Percentiles rank a stretch among this genome's conserved stretches.
These are phyloP conservation scores for Nowakowskiella sp. DNA, from an alignment of 192 early-diverging fungal genomes.

Conservation along the genomic window DNA sequence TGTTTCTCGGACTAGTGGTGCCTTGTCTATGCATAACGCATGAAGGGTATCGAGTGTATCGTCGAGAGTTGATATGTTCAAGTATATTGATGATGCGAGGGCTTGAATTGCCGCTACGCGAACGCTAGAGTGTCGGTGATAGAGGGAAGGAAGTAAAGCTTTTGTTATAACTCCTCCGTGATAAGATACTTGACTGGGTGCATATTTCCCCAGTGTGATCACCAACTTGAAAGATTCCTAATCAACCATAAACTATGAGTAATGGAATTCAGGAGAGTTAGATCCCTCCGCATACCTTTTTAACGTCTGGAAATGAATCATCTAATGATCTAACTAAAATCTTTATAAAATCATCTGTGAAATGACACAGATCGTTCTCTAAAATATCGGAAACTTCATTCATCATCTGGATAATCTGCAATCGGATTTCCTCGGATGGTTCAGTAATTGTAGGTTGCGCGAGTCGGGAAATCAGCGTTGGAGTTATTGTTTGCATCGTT, in stretches of 20 bases:
- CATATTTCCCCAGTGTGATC: conserved; percentile 15
- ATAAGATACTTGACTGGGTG: conserved; percentile 10
- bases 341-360: conserved; percentile 37
- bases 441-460: conserved; percentile 36
- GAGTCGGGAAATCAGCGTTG: conserved; percentile 32
- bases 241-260: neutral
- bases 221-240: conserved; percentile 44
- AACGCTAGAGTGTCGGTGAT: conserved; percentile 45
- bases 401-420: conserved; percentile 29
- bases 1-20: conserved; percentile 35
- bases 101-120: conserved; percentile 26
- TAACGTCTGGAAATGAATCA: conserved; percentile 48
- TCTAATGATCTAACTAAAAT: conserved; percentile 28
- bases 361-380: conserved; percentile 29
- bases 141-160: conserved; percentile 28
- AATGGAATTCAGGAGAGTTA: no score
- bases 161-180: conserved; percentile 32
- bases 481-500: conserved; percentile 31
- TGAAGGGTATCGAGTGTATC: conserved; percentile 30
- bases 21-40: conserved; percentile 35
- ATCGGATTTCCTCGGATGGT: conserved; percentile 45
- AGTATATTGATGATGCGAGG: conserved; percentile 11
- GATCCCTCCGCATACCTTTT: conserved; percentile 46
- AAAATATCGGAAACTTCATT: conserved; percentile 14
- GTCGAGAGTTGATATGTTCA: conserved; percentile 21